Base-by-base conservation (phyloP, 2,329 filamentous ascomycete species). In the Alternaria triticimaculans region DNA sequence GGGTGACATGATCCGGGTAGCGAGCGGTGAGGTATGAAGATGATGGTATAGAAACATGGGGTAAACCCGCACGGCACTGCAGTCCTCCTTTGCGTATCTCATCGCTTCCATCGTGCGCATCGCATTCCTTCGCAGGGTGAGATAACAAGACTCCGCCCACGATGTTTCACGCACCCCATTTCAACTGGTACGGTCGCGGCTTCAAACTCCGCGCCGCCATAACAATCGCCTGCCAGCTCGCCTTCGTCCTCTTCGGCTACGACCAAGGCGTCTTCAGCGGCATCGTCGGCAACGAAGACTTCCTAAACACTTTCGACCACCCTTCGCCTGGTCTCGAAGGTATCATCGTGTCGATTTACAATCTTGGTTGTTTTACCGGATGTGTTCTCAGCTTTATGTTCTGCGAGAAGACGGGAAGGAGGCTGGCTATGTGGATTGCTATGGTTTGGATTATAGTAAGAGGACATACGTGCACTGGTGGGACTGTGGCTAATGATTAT, bases 321-420 rank as follows among this genome's bases (percentile, higher is more conserved):
- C 81, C 81, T 0, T 71, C 73, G 3, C 73, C 76, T 5, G 79
- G 68, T 1, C 75, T 81, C 4, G 79, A 82, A 60, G 81, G 81
- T 37, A 83, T 82, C 61, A 82, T 82, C 41, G 81, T 83, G 2
- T 78, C 74, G 2, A 81, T 81, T 12, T 82, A 82, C 65, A 81
- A 81, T 55, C 66, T 82, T 0, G 77, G 77, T 12, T 78, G 76
- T 15, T 81, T 81, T 56, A 72, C 72, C 0, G 80, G 80, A 28
- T 81, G 78, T 56, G 78, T 82, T 18, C 48, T 82, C 2, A 72
- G 69, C 3, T 81, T 82, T 63, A 60, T 80, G 3, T 75, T 77
- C 10, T 80, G 78, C 44, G 80, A 81, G 58, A 76, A 72, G 46
- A 72, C 77, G 1, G 80, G 80, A 1, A 61, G 80, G 25, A 71